Evolutionary conservation across 768 basidiomycete genomes (phyloP).

Genomic region (Favolaschia claudopus): DNA sequence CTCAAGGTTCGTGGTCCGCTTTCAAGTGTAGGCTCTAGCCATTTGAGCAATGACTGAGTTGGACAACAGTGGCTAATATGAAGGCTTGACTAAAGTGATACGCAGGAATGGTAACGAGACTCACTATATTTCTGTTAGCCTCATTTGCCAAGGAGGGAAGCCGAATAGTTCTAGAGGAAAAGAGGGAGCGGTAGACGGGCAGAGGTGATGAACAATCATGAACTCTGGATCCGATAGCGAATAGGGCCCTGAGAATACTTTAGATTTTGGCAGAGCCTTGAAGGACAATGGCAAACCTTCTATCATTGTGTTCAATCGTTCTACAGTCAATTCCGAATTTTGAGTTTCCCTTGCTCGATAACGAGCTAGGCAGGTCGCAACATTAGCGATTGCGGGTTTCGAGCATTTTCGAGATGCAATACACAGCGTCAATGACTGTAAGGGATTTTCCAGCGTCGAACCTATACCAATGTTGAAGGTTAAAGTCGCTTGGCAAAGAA

Average conservation of each 20-base stretch:
- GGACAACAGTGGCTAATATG: neutral
- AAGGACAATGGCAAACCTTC: conserved; percentile 57
- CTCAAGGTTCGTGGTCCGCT: conserved; percentile 41
- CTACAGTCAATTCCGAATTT: conserved; percentile 48
- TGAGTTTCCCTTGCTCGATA: conserved; percentile 30
- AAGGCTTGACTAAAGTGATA: neutral
- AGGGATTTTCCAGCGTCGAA: conserved; percentile 16
- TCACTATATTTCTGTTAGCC: conserved; percentile 82
- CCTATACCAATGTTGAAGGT: neutral
- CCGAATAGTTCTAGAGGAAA: conserved; percentile 72
- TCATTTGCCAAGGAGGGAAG: conserved; percentile 88
- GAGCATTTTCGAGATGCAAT: conserved; percentile 66
- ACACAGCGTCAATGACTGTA: conserved; percentile 53
- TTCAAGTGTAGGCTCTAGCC: neutral
- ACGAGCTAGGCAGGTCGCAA: conserved; percentile 55
- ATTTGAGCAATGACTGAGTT: conserved; percentile 1
- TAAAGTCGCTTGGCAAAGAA: neutral
- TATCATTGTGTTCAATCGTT: conserved; percentile 55
- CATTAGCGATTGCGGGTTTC: conserved; percentile 70
- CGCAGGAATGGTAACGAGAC: conserved; percentile 32
- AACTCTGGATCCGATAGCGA: conserved; percentile 76
- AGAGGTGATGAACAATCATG: conserved; percentile 74
- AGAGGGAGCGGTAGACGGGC: conserved; percentile 41
- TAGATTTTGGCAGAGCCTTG: neutral
- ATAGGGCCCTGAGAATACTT: conserved; percentile 47